Evolutionary conservation across 23 red algal genomes (phyloP).

Genomic region (Gracilaria domingensis): DNA sequence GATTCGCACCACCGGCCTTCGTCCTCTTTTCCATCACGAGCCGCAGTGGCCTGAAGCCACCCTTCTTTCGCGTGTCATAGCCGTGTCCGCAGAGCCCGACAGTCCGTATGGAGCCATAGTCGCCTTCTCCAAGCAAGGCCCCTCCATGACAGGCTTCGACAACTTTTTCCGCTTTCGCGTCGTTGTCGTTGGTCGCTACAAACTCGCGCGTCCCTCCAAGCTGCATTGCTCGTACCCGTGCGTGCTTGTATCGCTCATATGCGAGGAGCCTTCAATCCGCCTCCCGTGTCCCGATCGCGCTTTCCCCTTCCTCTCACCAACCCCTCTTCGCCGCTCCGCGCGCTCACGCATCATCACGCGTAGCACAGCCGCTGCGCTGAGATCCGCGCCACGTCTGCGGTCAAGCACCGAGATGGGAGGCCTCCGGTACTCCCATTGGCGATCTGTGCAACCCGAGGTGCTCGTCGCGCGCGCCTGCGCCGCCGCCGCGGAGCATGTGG

Average conservation of each 20-base stretch:
- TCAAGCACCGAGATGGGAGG: slow-evolving; percentile 3
- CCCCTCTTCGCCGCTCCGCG: background rate
- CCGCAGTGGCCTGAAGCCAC: slow-evolving; percentile 40
- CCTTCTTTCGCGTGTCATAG: slow-evolving; percentile 15
- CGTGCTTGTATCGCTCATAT: slow-evolving; percentile 31
- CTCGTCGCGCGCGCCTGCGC: slow-evolving; percentile 24
- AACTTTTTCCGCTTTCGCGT: slow-evolving; percentile 40
- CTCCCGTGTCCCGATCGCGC: slow-evolving; percentile 18
- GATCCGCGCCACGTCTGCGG: slow-evolving; percentile 12
- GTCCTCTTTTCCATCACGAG: background rate
- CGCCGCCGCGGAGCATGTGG: slow-evolving; percentile 7
- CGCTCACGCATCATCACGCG: slow-evolving; percentile 27
- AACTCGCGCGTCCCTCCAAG: background rate
- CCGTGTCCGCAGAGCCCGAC: slow-evolving; percentile 17
- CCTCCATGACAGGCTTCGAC: background rate
- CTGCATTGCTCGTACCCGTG: slow-evolving; percentile 27
- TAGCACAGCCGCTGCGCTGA: background rate
- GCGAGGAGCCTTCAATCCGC: slow-evolving; percentile 27
- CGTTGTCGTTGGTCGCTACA: slow-evolving; percentile 29
- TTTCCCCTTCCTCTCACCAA: slow-evolving; percentile 28
- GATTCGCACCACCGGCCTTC: slow-evolving; percentile 30
- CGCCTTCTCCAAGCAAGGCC: background rate
- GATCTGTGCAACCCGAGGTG: slow-evolving; percentile 34
- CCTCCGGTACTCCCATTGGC: slow-evolving; percentile 23
- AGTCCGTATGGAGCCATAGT: slow-evolving; percentile 13